Evolutionary conservation across 805 yeast genomes (phyloP).

Genomic region (Candida nitratophila): DNA sequence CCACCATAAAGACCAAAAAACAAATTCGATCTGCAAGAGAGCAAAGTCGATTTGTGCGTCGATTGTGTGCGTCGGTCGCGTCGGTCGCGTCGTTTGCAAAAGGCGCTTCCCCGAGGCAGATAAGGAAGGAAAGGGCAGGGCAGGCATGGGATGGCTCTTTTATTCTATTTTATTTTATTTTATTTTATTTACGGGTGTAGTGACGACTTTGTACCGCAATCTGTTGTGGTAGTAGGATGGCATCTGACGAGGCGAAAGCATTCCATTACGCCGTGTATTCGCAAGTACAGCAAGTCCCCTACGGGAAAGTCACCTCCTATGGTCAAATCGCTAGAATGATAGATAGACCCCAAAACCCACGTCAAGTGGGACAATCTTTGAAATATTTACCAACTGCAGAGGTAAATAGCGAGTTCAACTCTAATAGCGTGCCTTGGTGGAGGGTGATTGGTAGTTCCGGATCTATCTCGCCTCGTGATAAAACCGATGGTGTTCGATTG

Average conservation of each 20-base stretch:
- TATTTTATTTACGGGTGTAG: neutral
- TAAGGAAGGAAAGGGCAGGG: too few species aligned
- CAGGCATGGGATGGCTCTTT: too few species aligned
- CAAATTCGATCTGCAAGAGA: too few species aligned
- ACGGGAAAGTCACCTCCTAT: conserved; percentile 61
- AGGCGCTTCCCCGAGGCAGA: too few species aligned
- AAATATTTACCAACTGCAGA: conserved; percentile 36
- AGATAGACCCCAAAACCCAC: conserved; percentile 54
- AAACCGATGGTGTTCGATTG: conserved; percentile 30
- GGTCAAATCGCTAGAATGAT: conserved; percentile 66
- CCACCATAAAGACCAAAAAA: too few species aligned
- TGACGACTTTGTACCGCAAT: too few species aligned
- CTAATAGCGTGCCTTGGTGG: conserved; percentile 69
- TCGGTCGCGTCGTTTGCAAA: too few species aligned
- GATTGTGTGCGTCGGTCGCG: too few species aligned
- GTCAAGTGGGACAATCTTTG: conserved; percentile 70
- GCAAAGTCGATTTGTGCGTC: too few species aligned
- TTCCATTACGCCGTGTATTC: conserved; percentile 59
- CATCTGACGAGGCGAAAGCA: conserved; percentile 39
- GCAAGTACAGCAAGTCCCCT: conserved; percentile 46
- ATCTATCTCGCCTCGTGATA: conserved; percentile 45
- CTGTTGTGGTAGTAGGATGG: neutral
- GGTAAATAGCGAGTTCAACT: conserved; percentile 21
- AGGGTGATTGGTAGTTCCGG: conserved; percentile 64
- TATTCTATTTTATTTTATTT: too few species aligned